phyloP scores from a whole-genome alignment of 75 land plant species.

The Larix kaempferi region DNA sequence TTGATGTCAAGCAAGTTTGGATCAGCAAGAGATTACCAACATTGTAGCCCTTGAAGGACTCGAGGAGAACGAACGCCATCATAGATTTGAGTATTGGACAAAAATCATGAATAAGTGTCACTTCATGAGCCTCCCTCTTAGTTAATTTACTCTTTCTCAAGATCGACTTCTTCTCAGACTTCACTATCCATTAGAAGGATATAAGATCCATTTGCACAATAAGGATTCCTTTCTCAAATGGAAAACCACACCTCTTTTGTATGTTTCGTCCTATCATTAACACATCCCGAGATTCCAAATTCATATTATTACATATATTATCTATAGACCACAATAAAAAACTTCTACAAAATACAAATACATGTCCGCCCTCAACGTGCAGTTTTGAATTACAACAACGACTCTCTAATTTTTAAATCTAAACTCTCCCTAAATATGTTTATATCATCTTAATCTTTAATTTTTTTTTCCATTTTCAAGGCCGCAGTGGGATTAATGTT shows the following conservation, averaged over 20 bases:
- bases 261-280: slow-evolving; percentile 78
- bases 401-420: too few relatives aligned
- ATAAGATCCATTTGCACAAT: slow-evolving; percentile 57
- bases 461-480: too few relatives aligned
- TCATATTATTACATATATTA: background rate
- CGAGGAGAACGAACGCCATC: slow-evolving; percentile 35
- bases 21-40: slow-evolving; percentile 55
- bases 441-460: too few relatives aligned
- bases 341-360: too few relatives aligned
- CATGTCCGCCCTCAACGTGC: too few relatives aligned
- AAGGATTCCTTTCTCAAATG: slow-evolving; percentile 31
- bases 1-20: slow-evolving; percentile 66
- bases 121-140: slow-evolving; percentile 47
- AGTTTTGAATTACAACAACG: too few relatives aligned
- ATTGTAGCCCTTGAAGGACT: slow-evolving; percentile 40
- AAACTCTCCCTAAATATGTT: too few relatives aligned
- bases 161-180: slow-evolving; percentile 74
- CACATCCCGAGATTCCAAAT: background rate
- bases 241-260: slow-evolving; percentile 48
- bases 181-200: slow-evolving; percentile 86
- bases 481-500: too few relatives aligned
- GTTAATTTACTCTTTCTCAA: slow-evolving; percentile 66
- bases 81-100: slow-evolving; percentile 58
- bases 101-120: slow-evolving; percentile 42
- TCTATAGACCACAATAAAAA: too few relatives aligned